Base-by-base conservation (phyloP, 2,329 filamentous ascomycete genomes). In the Aphanoascus verrucosus region DNA sequence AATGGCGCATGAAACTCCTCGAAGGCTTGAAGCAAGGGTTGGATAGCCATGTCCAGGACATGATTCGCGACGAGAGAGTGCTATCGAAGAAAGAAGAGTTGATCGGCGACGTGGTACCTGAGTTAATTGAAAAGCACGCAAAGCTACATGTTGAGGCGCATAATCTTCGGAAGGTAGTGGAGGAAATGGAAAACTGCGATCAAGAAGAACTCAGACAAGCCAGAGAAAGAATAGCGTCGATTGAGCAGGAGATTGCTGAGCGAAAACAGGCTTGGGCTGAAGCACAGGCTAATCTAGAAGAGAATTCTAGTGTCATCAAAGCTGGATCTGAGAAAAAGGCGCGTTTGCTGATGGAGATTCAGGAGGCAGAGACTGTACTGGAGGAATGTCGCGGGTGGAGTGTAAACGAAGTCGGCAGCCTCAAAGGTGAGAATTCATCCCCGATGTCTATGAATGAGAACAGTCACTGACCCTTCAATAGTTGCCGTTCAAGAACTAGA, bases 321-420 rank as follows among this genome's bases (percentile, higher is more conserved):
- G 74, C 79, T 1, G 76, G 84, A 44, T 74, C 77, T 6, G 76
- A 82, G 55, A 78, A 81, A 62, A 95, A 91, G 65, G 70, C 81
- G 52, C 77, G 82, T 60, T 88, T 79, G 59, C 63, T 84, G 31
- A 77, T 80, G 28, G 86, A 93, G 46, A 96, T 94, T 55, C 78
- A 81, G 55, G 84, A 88, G 62, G 87, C 90, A 0, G 89, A 96
- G 67, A 83, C 82, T 58, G 76, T 94, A 23, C 81, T 86, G 57
- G 89, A 96, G 66, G 86, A 94, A 63, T 94, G 86, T 65, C 82
- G 90, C 51, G 90, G 91, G 38, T 96, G 90, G 84, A 91, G 84
- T 54, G 81, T 84, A 50, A 83, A 78, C 28, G 93, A 97, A 69
- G 87, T 97, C 58, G 79, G 79, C 58, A 73, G 75, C 38, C 74